Base-by-base conservation (phyloP, 176 grass and related monocot genomes). In the Dactylis glomerata region DNA sequence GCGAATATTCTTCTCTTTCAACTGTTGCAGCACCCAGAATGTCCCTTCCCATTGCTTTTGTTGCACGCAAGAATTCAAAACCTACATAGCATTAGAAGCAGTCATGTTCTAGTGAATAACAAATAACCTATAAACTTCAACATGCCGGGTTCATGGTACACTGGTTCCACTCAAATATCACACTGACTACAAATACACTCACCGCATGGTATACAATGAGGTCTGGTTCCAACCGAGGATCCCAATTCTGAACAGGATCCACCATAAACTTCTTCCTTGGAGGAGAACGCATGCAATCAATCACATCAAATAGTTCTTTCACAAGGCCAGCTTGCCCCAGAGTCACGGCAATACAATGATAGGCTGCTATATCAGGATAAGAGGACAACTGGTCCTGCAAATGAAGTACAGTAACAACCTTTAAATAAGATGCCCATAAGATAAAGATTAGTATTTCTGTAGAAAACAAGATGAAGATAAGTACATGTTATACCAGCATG, bases 221-320 rank as follows among this genome's bases (percentile, higher is more conserved):
- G 56, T 98, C 96, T 84, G 96, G 96, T 90, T 98, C 96, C 69
- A 98, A 76, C 19, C 68, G 85, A 44, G 96, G 96, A 87, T 95
- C 89, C 92, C 92, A 98, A 66, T 88, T 92, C 82, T 95, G 89
- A 90, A 95, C 87, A 61, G 68, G 77, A 5, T 83, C 83, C 54
- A 93, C 45, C 44, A 95, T 93, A 58, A 92, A 93, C 75, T 98
- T 95, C 82, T 95, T 98, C 55, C 30, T 82, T 75, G 91, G 93
- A 69, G 74, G 61, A 83, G 85, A 89, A 84, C 56, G 78, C 96
- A 98, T 95, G 83, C 91, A 92, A 78, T 98, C 96, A 55, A 98
- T 95, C 28, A 98, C 89, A 92, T 98, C 93, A 76, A 98, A 98
- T 85, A 98, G 83, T 89, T 95, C 96, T 90, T 95, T 95, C 84